Evolutionary conservation across 164 flowering plant genomes (phyloP).

Genomic region (Kingdonia uniflora): DNA sequence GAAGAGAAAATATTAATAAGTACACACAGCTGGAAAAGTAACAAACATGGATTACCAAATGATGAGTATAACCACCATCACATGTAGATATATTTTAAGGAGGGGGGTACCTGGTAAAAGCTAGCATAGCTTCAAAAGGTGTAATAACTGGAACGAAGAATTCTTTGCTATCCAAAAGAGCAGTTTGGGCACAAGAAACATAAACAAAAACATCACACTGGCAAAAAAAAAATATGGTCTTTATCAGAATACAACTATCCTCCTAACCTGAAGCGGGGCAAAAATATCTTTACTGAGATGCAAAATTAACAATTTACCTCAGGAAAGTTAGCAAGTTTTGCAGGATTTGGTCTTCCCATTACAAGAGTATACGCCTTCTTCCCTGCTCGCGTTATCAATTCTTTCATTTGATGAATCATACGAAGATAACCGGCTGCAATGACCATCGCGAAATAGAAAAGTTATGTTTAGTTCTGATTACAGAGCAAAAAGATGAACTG

Average conservation of each 20-base stretch:
- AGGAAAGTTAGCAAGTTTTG: constrained; percentile 94
- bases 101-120: constrained; percentile 61
- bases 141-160: constrained; percentile 87
- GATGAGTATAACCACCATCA: too few relatives aligned
- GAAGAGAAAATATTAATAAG: too few relatives aligned
- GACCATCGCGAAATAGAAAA: constrained; percentile 8
- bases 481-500: too few relatives aligned
- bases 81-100: too few relatives aligned
- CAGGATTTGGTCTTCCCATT: constrained; percentile 95
- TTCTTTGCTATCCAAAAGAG: constrained; percentile 94
- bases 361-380: constrained; percentile 82
- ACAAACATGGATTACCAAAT: too few relatives aligned
- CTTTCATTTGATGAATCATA: constrained; percentile 79
- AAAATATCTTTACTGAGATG: neutral
- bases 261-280: neutral
- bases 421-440: constrained; percentile 86
- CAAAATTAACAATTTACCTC: constrained; percentile 39
- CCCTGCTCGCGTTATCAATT: constrained; percentile 60
- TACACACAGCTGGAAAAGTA: too few relatives aligned
- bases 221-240: constrained; percentile 8
- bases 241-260: constrained; percentile 1
- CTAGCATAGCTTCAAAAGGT: constrained; percentile 87
- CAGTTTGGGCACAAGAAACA: constrained; percentile 92
- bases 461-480: neutral
- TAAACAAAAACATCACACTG: constrained; percentile 88